Evolutionary conservation across 1,284 basidiomycete genomes (phyloP).

Genomic region (Ganoderma resinaceum): DNA sequence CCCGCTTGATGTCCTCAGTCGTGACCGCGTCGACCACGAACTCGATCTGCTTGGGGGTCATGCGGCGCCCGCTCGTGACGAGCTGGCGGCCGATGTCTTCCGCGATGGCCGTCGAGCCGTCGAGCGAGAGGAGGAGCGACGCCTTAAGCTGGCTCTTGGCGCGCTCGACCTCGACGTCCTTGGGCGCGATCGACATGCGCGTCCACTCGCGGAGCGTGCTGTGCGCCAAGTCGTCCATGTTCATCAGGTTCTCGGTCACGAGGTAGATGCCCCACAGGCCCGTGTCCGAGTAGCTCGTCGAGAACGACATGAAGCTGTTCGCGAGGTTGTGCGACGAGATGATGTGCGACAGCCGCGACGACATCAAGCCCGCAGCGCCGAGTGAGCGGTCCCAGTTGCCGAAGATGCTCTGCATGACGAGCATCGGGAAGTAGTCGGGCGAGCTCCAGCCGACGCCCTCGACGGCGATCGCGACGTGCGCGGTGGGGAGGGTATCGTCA

Average conservation of each 20-base stretch:
- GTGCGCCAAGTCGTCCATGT: slow-evolving; percentile 94
- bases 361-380: slow-evolving; percentile 89
- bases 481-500: slow-evolving; percentile 90
- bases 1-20: slow-evolving; percentile 90
- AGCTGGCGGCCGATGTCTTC: slow-evolving; percentile 99
- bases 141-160: slow-evolving; percentile 99
- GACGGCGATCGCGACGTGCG: slow-evolving; percentile 96
- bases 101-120: slow-evolving; percentile 95
- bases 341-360: slow-evolving; percentile 92
- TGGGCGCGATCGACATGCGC: slow-evolving; percentile 91
- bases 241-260: slow-evolving; percentile 91
- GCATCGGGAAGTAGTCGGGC: slow-evolving; percentile 99
- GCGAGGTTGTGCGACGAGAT: slow-evolving; percentile 95
- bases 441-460: slow-evolving; percentile 98
- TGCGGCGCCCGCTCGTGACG: slow-evolving; percentile 90
- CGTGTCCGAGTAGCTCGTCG: slow-evolving; percentile 99
- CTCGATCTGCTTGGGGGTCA: slow-evolving; percentile 96
- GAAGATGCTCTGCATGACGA: slow-evolving; percentile 98
- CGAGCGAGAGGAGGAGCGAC: slow-evolving; percentile 87
- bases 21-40: slow-evolving; percentile 90
- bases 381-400: slow-evolving; percentile 99
- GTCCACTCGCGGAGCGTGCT: slow-evolving; percentile 98
- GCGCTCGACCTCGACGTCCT: slow-evolving; percentile 90
- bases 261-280: slow-evolving; percentile 99
- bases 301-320: slow-evolving; percentile 99